phyloP scores from a whole-genome alignment of 1,284 basidiomycete genomes.

The Termitomyces sp. region DNA sequence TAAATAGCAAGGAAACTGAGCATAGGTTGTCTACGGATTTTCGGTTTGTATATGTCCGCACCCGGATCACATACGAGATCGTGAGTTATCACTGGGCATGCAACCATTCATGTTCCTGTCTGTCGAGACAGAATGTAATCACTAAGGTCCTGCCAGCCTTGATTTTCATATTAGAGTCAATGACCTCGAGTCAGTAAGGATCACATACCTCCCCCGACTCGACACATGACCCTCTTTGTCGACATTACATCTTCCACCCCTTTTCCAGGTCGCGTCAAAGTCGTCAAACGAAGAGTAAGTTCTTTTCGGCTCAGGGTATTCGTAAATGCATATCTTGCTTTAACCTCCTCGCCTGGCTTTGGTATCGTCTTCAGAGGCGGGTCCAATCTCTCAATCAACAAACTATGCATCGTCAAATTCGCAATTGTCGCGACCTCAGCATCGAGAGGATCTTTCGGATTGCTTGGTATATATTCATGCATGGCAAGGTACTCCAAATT shows the following conservation, averaged over 20 bases:
- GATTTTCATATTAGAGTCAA: constrained; percentile 10
- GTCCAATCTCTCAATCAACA: constrained; percentile 76
- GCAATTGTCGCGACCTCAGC: constrained; percentile 70
- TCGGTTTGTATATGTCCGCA: not conserved
- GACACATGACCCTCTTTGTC: constrained; percentile 82
- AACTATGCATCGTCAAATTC: constrained; percentile 70
- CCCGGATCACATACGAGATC: not conserved
- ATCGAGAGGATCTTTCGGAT: constrained; percentile 77
- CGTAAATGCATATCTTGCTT: constrained; percentile 79
- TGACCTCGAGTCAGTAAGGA: constrained; percentile 8
- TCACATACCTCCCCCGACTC: constrained; percentile 72
- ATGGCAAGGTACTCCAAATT: constrained; percentile 44
- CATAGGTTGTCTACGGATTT: constrained; percentile 1
- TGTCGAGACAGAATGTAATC: constrained; percentile 74
- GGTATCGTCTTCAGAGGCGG: constrained; percentile 61
- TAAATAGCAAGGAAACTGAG: constrained; percentile 5
- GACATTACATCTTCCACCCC: constrained; percentile 36
- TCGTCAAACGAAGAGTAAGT: constrained; percentile 76
- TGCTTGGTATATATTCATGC: constrained; percentile 65
- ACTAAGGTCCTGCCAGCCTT: constrained; percentile 85
- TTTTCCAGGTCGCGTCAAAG: constrained; percentile 58
- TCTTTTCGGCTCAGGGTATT: constrained; percentile 67
- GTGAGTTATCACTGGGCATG: not conserved
- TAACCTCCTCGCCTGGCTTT: constrained; percentile 72
- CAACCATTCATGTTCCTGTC: constrained; percentile 38